A percentile compares a stretch with the other conserved stretches of the same genome.
Evolutionary conservation across 352 stramenopile genomes (phyloP).

Genomic region (Pythium dissimile): DNA sequence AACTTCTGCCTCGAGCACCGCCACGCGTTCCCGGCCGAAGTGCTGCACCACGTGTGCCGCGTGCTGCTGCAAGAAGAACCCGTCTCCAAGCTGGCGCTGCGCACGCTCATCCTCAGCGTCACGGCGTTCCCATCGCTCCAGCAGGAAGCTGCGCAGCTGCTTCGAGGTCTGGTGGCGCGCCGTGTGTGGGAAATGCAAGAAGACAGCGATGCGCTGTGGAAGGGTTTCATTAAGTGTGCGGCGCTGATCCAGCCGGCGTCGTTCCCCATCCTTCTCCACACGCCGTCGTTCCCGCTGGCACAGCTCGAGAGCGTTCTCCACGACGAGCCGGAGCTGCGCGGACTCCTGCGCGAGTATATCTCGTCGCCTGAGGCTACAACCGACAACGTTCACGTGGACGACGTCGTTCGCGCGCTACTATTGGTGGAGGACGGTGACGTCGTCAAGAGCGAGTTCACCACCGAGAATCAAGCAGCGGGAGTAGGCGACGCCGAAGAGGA

Average conservation of each 20-base stretch:
- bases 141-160: constrained; percentile 51
- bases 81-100: constrained; percentile 66
- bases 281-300: constrained; percentile 30
- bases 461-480: neutral
- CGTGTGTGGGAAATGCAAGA: constrained; percentile 59
- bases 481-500: neutral
- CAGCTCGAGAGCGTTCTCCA: constrained; percentile 50
- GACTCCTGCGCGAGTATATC: constrained; percentile 42
- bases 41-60: constrained; percentile 63
- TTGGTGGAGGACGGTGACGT: neutral
- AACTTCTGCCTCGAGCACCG: constrained; percentile 80
- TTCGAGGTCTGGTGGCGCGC: constrained; percentile 49
- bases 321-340: constrained; percentile 56
- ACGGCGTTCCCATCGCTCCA: constrained; percentile 66
- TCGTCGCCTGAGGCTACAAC: constrained; percentile 7
- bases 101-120: constrained; percentile 76
- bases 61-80: constrained; percentile 56
- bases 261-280: constrained; percentile 56
- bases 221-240: constrained; percentile 76
- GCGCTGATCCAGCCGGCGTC: constrained; percentile 71
- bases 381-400: constrained; percentile 9
- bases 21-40: constrained; percentile 72
- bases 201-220: constrained; percentile 55
- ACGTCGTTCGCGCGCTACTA: constrained; percentile 16
- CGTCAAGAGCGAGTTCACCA: too few relatives aligned